Evolutionary conservation across 2,329 filamentous ascomycete species (phyloP).

Genomic region (Cadophora luteo-olivacea): DNA sequence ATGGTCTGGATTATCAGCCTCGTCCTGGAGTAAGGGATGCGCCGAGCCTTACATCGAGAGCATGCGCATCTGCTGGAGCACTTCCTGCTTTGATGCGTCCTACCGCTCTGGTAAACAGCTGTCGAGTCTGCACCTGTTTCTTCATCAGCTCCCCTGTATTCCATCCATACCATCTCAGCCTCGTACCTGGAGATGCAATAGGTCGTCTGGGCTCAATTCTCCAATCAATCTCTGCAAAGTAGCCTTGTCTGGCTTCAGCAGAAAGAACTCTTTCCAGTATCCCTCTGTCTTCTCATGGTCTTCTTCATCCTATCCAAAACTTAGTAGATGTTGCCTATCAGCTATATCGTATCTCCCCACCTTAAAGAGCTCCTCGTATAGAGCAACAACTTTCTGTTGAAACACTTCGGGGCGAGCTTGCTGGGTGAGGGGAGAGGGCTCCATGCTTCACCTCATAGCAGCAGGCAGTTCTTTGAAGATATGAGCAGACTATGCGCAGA

Average conservation of each 20-base stretch:
- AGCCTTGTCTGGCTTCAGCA: conserved; percentile 78
- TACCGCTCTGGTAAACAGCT: conserved; percentile 79
- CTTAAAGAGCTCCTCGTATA: conserved; percentile 87
- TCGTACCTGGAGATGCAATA: conserved; percentile 78
- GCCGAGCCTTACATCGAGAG: conserved; percentile 76
- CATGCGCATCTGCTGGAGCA: conserved; percentile 73
- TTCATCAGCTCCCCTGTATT: conserved; percentile 23
- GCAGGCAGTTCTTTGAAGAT: conserved; percentile 21
- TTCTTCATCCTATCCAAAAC: conserved; percentile 61
- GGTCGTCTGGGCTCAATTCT: conserved; percentile 73
- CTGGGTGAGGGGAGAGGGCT: conserved; percentile 91
- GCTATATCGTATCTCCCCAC: conserved; percentile 47
- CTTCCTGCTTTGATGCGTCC: conserved; percentile 66
- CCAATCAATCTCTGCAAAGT: conserved; percentile 73
- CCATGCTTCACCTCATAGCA: conserved; percentile 62
- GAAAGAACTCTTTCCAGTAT: conserved; percentile 96
- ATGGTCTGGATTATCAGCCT: conserved; percentile 73
- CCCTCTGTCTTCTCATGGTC: conserved; percentile 78
- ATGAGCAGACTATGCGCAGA: background rate
- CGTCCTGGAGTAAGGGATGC: conserved; percentile 23
- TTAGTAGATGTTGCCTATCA: conserved; percentile 30
- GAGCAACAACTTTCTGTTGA: conserved; percentile 89
- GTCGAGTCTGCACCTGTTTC: conserved; percentile 47
- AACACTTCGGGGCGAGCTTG: conserved; percentile 90
- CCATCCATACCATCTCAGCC: conserved; percentile 43